Evolutionary conservation across 1,139 yeast genomes (phyloP).

Genomic region (Pichiaceae sp.): DNA sequence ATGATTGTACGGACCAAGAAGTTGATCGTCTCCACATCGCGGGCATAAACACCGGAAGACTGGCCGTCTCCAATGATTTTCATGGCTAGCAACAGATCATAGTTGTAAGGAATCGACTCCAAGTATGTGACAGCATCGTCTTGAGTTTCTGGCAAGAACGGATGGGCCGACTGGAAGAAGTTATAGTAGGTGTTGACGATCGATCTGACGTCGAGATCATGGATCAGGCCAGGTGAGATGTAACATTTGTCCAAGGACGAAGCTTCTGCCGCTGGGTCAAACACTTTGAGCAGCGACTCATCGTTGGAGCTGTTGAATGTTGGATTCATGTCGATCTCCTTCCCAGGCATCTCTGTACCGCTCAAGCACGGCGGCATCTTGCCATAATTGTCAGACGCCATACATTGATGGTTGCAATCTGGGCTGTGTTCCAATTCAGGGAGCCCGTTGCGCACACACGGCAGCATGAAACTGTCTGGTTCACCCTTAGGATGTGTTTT

Average conservation of each 20-base stretch:
- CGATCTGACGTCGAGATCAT: slow-evolving; percentile 18
- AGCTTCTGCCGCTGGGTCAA: slow-evolving; percentile 12
- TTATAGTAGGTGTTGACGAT: slow-evolving; percentile 31
- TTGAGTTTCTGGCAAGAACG: slow-evolving; percentile 31
- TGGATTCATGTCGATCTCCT: slow-evolving; percentile 20
- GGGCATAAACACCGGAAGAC: slow-evolving; percentile 24
- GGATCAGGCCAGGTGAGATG: slow-evolving; percentile 21
- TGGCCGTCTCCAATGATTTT: slow-evolving; percentile 40
- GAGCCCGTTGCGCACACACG: slow-evolving; percentile 21
- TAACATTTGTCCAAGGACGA: slow-evolving; percentile 16
- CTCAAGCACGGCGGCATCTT: slow-evolving; percentile 19
- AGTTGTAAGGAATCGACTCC: slow-evolving; percentile 24
- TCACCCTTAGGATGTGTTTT: slow-evolving; percentile 5
- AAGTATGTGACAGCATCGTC: slow-evolving; percentile 27
- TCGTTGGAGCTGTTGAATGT: slow-evolving; percentile 21
- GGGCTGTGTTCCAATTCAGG: slow-evolving; percentile 12
- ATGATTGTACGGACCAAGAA: slow-evolving; percentile 29
- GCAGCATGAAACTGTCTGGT: slow-evolving; percentile 10
- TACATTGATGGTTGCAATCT: slow-evolving; percentile 18
- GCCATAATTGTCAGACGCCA: slow-evolving; percentile 16
- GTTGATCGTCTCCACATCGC: slow-evolving; percentile 29
- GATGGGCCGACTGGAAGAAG: slow-evolving; percentile 34
- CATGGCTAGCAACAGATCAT: slow-evolving; percentile 36
- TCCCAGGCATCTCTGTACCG: slow-evolving; percentile 1
- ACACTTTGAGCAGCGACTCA: slow-evolving; percentile 15